phyloP scores from a whole-genome alignment of 2,329 filamentous ascomycete species.

The Chrysoporthe deuterocubensis region DNA sequence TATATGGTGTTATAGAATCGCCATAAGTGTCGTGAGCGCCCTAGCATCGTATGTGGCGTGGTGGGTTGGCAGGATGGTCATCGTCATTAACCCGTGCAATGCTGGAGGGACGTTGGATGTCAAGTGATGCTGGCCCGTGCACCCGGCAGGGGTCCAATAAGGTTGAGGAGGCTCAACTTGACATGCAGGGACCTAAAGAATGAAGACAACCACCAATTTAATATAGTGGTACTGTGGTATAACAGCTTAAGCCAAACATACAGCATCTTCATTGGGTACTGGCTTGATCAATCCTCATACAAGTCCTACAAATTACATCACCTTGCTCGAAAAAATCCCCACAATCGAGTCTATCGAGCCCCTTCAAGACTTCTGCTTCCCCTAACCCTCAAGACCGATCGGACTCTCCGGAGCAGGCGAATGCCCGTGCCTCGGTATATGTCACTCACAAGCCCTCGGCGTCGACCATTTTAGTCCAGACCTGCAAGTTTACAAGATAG shows the following conservation, averaged over 20 bases:
- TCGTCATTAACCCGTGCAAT: conserved; percentile 1
- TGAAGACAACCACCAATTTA: neutral
- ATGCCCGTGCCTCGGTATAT: conserved; percentile 11
- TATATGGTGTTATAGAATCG: conserved; percentile 9
- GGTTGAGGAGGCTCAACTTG: conserved; percentile 2
- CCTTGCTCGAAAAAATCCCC: too few relatives aligned
- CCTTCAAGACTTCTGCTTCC: too few relatives aligned
- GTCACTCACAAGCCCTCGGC: neutral
- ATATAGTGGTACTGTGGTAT: too few relatives aligned
- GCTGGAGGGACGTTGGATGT: conserved; percentile 12
- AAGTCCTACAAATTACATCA: too few relatives aligned
- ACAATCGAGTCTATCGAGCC: too few relatives aligned
- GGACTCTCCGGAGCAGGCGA: neutral
- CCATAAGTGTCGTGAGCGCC: conserved; percentile 5
- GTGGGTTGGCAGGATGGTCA: neutral
- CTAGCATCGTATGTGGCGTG: neutral
- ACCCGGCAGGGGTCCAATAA: conserved; percentile 10
- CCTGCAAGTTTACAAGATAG: neutral
- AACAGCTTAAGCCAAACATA: too few relatives aligned
- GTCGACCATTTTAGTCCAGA: neutral
- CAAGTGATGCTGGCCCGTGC: conserved; percentile 6
- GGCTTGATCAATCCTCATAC: neutral
- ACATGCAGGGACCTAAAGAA: neutral
- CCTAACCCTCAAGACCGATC: neutral
- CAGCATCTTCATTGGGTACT: too few relatives aligned